Conservation (phyloP, 192 early-diverging fungal species). For the Rhizophlyctis rosea region DNA sequence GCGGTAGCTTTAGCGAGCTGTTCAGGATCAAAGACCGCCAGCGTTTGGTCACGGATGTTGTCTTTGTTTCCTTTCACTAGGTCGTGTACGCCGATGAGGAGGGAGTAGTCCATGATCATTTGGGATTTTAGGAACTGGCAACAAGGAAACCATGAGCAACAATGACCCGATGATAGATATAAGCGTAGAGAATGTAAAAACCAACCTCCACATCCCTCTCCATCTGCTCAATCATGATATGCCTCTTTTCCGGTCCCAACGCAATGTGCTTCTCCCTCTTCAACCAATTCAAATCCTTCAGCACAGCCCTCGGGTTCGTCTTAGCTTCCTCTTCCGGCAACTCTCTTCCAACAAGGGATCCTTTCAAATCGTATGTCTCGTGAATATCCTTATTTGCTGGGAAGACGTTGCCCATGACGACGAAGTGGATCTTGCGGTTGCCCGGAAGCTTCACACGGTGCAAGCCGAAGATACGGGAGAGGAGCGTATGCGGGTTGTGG, state of each 20-base stretch:
- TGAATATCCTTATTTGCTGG: constrained; percentile 97
- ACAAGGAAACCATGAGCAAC: too few relatives aligned
- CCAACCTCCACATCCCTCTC: constrained; percentile 78
- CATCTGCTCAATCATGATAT: constrained; percentile 80
- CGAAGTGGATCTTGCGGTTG: constrained; percentile 94
- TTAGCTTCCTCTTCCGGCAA: constrained; percentile 72
- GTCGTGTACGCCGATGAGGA: constrained; percentile 91
- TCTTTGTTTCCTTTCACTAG: neutral
- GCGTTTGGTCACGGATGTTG: too few relatives aligned
- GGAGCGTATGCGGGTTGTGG: constrained; percentile 85
- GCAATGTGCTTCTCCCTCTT: constrained; percentile 68
- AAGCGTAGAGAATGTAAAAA: too few relatives aligned
- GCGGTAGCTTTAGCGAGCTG: too few relatives aligned
- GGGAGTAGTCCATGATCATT: constrained; percentile 98
- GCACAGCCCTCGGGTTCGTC: constrained; percentile 80
- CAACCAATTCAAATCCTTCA: constrained; percentile 98
- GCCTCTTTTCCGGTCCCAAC: constrained; percentile 78
- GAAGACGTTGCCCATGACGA: constrained; percentile 99
- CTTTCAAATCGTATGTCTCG: constrained; percentile 93
- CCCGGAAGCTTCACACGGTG: constrained; percentile 95
- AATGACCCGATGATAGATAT: too few relatives aligned
- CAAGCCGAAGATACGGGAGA: constrained; percentile 92
- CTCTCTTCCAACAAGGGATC: constrained; percentile 83
- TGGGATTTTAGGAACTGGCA: constrained; percentile 59
- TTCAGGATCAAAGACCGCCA: too few relatives aligned